Conservation (phyloP, 176 grass and related monocot species). For the Cenchrus americanus region DNA sequence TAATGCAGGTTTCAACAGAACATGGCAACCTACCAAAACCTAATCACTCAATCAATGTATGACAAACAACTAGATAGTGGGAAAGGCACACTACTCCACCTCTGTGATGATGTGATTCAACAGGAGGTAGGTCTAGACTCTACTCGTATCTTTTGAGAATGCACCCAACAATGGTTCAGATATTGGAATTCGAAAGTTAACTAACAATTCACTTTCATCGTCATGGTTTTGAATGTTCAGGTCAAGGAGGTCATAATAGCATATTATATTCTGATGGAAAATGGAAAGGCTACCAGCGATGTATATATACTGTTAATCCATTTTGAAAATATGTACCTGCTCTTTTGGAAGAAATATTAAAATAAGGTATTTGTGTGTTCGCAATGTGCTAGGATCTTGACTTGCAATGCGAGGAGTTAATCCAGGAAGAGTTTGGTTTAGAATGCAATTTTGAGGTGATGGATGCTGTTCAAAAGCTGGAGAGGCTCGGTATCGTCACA, state of each 20-base stretch:
- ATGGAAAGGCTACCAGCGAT: conserved; percentile 85
- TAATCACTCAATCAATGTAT: conserved; percentile 99
- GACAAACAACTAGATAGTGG: conserved; percentile 98
- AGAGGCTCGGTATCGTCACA: conserved; percentile 88
- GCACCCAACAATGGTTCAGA: not conserved
- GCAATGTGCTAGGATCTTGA: conserved; percentile 80
- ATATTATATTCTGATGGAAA: conserved; percentile 99
- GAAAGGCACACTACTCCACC: conserved; percentile 91
- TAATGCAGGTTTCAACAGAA: conserved; percentile 92
- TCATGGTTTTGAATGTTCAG: conserved; percentile 51
- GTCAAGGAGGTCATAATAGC: conserved; percentile 98
- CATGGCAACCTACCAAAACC: conserved; percentile 91
- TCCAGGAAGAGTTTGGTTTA: conserved; percentile 87
- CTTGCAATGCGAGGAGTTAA: conserved; percentile 88
- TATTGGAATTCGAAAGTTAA: not conserved
- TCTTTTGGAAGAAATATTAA: not conserved
- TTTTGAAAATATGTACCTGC: not conserved
- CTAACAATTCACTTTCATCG: conserved; percentile 33
- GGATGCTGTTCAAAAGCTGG: conserved; percentile 90
- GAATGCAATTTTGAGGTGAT: conserved; percentile 96
- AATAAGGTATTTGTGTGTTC: conserved; percentile 24
- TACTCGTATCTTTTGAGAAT: conserved; percentile 13
- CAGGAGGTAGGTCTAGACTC: conserved; percentile 72
- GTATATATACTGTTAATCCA: conserved; percentile 45
- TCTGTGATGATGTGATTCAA: conserved; percentile 97